A percentile compares a stretch with the other conserved stretches of the same genome.
Conservation (phyloP, 2,329 filamentous ascomycete species). For the Diaporthe ilicicola region DNA sequence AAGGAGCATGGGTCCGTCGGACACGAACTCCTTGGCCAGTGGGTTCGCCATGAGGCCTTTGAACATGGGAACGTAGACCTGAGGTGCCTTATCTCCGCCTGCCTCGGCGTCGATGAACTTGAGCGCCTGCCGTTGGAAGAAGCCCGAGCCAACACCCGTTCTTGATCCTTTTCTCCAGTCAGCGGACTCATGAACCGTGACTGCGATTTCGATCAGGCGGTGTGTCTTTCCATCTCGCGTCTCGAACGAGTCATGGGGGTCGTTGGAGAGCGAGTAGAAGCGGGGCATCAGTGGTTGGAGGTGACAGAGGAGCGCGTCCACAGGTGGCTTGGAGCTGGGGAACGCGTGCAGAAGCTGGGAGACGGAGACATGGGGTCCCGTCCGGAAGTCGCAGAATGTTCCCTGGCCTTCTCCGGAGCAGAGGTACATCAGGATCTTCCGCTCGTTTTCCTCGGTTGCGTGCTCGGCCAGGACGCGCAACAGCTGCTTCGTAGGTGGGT, state of each 20-base stretch:
- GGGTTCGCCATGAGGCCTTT: conserved; percentile 98
- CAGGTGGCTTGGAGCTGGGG: conserved; percentile 86
- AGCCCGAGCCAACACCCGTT: conserved; percentile 90
- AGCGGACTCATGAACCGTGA: conserved; percentile 87
- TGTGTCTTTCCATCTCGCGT: conserved; percentile 75
- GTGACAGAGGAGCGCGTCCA: conserved; percentile 81
- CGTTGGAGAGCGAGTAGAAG: conserved; percentile 98
- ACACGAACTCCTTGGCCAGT: conserved; percentile 87
- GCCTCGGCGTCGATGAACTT: conserved; percentile 74
- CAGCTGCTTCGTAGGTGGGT: conserved; percentile 87
- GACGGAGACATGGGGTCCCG: conserved; percentile 85
- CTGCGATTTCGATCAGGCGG: conserved; percentile 93
- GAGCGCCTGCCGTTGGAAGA: conserved; percentile 85
- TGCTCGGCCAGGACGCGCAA: conserved; percentile 88
- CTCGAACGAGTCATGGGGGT: conserved; percentile 81
- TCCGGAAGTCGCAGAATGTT: conserved; percentile 92
- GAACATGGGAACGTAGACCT: conserved; percentile 93
- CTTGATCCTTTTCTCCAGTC: conserved; percentile 79
- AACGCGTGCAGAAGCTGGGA: conserved; percentile 90
- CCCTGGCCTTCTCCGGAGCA: conserved; percentile 91
- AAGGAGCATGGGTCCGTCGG: conserved; percentile 95
- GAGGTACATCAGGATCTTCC: conserved; percentile 86
- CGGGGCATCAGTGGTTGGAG: conserved; percentile 93
- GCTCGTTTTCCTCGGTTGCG: conserved; percentile 81
- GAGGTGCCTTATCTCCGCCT: conserved; percentile 62